Percentiles rank a stretch among this genome's conserved stretches.
Evolutionary conservation across 352 stramenopile genomes (phyloP).

Genomic region (Phytophthora nicotianae): DNA sequence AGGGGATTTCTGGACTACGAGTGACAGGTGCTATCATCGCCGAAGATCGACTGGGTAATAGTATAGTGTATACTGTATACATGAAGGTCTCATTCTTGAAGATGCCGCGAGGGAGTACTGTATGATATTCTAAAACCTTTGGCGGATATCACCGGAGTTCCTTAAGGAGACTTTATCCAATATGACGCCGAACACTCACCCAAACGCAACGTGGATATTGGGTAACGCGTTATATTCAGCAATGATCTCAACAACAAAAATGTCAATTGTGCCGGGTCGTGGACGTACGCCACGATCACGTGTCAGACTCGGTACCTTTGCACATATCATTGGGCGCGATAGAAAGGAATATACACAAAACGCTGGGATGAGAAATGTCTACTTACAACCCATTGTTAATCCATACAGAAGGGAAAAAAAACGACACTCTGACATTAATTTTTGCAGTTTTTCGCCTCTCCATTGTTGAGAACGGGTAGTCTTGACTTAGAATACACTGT

Average conservation of each 20-base stretch:
- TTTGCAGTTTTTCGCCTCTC: too few species aligned
- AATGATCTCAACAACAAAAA: slow-evolving; percentile 54
- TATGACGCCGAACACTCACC: slow-evolving; percentile 41
- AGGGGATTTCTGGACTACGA: slow-evolving; percentile 34
- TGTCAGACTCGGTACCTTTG: slow-evolving; percentile 33
- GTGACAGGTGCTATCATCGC: slow-evolving; percentile 41
- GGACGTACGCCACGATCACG: slow-evolving; percentile 43
- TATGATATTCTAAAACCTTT: slow-evolving; percentile 49
- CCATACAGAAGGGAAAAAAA: too few species aligned
- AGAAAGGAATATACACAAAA: slow-evolving; percentile 10
- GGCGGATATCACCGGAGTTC: slow-evolving; percentile 38
- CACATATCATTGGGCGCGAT: slow-evolving; percentile 34
- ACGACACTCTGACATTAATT: too few species aligned
- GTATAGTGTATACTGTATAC: too few species aligned
- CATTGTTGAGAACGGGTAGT: neutral
- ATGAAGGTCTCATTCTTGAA: slow-evolving; percentile 33
- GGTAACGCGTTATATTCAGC: slow-evolving; percentile 44
- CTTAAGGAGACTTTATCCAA: slow-evolving; percentile 35
- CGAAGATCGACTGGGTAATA: slow-evolving; percentile 35
- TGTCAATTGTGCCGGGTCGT: slow-evolving; percentile 41
- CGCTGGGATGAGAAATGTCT: slow-evolving; percentile 11
- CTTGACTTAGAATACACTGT: slow-evolving; percentile 37
- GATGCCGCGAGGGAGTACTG: slow-evolving; percentile 40
- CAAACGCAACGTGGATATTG: slow-evolving; percentile 38
- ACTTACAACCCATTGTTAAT: slow-evolving; percentile 18